A percentile compares a stretch with the other conserved stretches of the same genome.
phyloP scores from a whole-genome alignment of 2,329 filamentous ascomycete genomes.

The Phoma sp. region DNA sequence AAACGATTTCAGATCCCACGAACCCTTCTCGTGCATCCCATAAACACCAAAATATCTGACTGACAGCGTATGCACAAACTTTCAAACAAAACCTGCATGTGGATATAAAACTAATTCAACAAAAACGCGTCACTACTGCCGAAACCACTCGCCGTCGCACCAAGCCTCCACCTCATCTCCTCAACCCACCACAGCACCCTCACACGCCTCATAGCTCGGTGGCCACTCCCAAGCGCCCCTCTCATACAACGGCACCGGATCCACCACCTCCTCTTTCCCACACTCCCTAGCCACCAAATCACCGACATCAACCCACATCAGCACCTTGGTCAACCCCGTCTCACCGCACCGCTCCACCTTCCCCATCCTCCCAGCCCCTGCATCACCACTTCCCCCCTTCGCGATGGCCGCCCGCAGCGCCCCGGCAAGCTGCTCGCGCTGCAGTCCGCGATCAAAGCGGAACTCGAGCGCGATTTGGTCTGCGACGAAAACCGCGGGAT shows the following conservation, averaged over 20 bases:
- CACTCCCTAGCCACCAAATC: slow-evolving; percentile 9
- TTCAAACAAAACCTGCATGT: too few relatives aligned
- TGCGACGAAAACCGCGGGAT: slow-evolving; percentile 10
- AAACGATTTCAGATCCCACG: slow-evolving; percentile 8
- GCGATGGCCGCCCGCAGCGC: slow-evolving; percentile 18
- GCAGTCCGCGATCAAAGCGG: slow-evolving; percentile 3
- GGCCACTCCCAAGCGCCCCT: slow-evolving; percentile 3
- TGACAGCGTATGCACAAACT: too few relatives aligned
- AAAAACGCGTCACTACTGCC: too few relatives aligned
- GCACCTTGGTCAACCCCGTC: slow-evolving; percentile 15
- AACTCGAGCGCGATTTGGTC: slow-evolving; percentile 24
- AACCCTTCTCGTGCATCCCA: too few relatives aligned
- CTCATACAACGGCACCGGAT: slow-evolving; percentile 8
- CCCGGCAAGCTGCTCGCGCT: slow-evolving; percentile 6
- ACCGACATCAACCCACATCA: slow-evolving; percentile 22
- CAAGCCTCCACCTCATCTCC: not conserved
- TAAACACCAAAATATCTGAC: too few relatives aligned
- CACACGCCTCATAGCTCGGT: not conserved
- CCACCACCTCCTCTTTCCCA: not conserved
- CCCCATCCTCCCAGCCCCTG: slow-evolving; percentile 18
- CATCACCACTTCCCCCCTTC: not conserved
- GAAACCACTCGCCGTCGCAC: too few relatives aligned
- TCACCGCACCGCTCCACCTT: slow-evolving; percentile 12
- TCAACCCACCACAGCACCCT: not conserved
- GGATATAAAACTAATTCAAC: too few relatives aligned